Evolutionary conservation across 116 monocot species (phyloP), one percentile per base, ranked within the genome.

Genomic region (Thalassia testudinum): DNA sequence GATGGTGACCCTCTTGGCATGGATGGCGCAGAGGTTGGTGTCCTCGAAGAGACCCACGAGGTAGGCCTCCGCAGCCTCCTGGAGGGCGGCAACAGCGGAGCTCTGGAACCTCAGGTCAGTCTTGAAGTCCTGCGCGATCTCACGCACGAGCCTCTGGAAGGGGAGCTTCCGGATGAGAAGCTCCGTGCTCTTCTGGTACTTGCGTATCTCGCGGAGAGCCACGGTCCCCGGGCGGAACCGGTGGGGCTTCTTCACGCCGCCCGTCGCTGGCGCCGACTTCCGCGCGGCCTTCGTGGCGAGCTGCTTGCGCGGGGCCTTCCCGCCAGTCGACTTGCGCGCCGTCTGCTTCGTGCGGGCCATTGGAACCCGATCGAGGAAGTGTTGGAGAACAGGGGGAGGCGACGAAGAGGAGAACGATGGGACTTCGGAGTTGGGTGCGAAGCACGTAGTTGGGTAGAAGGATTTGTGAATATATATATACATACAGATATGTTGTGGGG

Each of bases 1-100:
- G 58, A 82, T 82, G 54, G 82, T 82, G 50, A 82, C 82, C 25
- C 81, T 37, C 76, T 82, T 82, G 53, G 81, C 77, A 29, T 82
- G 77, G 48, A 82, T 82, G 43, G 81, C 77, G 40, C 81, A 82
- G 21, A 82, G 70, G 48, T 82, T 82, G 43, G 77, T 82, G 54
- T 82, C 77, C 67, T 82, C 77, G 42, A 82, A 82, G 13, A 82
- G 66, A 0, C 76, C 81, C 0, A 81, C 81, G 26, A 81, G 73
- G 29, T 81, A 81, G 0, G 81, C 72, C 67, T 81, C 81, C 0
- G 79, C 59, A n/a, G 80, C 80, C 75, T 80, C 80, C 55, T 80
- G 80, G 21, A 61, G 50, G 13, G 61, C 61, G 4, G 50, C 18
- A 2, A 61, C 61, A 1, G 61, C 61, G 16, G 10, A 37, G 50